Evolutionary conservation across 1,139 yeast genomes (phyloP).

Genomic region (Diutina catenulata): DNA sequence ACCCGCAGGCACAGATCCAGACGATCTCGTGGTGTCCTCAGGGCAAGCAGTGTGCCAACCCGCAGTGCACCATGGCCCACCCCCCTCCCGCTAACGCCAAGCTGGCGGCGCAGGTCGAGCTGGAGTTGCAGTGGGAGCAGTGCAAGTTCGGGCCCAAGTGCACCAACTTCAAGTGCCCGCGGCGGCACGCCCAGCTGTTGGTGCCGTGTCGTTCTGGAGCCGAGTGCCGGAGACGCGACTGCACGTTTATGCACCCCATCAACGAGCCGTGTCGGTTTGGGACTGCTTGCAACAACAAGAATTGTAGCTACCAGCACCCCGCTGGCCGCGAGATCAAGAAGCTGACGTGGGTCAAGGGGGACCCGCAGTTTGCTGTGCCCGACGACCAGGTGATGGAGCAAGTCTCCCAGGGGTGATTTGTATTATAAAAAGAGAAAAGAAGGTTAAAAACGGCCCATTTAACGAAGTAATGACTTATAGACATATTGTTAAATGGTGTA

Average conservation of each 20-base stretch:
- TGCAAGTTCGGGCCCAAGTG: conserved; percentile 72
- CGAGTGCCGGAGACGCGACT: conserved; percentile 65
- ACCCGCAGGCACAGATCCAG: conserved; percentile 56
- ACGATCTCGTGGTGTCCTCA: conserved; percentile 67
- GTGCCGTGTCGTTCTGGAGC: conserved; percentile 75
- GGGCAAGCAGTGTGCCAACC: conserved; percentile 52
- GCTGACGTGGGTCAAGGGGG: conserved; percentile 9
- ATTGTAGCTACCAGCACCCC: conserved; percentile 71
- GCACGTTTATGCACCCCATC: conserved; percentile 73
- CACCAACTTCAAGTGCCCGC: conserved; percentile 67
- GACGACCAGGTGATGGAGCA: conserved; percentile 69
- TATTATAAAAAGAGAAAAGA: too few relatives aligned
- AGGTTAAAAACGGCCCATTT: too few relatives aligned
- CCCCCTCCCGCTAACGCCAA: conserved; percentile 50
- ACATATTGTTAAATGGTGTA: too few relatives aligned
- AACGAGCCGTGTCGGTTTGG: conserved; percentile 75
- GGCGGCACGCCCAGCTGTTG: conserved; percentile 68
- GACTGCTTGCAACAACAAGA: conserved; percentile 52
- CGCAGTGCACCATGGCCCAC: conserved; percentile 61
- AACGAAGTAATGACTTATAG: too few relatives aligned
- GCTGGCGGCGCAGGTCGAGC: conserved; percentile 9
- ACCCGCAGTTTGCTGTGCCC: conserved; percentile 63
- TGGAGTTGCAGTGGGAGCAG: conserved; percentile 45
- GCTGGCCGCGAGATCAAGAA: conserved; percentile 44
- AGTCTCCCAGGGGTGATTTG: conserved; percentile 33